Conservation (phyloP, 106 monocot species). For the Cymbidium sinense region DNA sequence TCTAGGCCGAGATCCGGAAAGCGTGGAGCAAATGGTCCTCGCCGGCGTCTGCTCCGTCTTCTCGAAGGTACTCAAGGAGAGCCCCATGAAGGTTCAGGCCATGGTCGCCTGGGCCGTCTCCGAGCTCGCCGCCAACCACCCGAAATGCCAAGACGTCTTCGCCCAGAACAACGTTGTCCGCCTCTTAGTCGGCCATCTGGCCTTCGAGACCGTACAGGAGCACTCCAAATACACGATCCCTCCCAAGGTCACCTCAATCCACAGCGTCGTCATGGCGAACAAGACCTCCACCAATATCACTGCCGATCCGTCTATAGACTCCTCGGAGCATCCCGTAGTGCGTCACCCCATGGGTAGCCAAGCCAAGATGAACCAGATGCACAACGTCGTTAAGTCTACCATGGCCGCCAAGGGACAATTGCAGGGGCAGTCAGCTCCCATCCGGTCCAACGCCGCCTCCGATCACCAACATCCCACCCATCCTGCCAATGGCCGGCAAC, state of each 20-base stretch:
- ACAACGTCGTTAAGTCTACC: slow-evolving; percentile 11
- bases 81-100: slow-evolving; percentile 70
- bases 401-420: neutral
- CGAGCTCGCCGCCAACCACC: slow-evolving; percentile 53
- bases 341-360: slow-evolving; percentile 10
- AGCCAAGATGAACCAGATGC: slow-evolving; percentile 12
- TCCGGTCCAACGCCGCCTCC: neutral
- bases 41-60: slow-evolving; percentile 62
- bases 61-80: slow-evolving; percentile 68
- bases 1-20: slow-evolving; percentile 59
- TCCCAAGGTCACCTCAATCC: slow-evolving; percentile 41
- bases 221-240: slow-evolving; percentile 71
- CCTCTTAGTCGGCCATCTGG: slow-evolving; percentile 76
- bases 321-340: neutral
- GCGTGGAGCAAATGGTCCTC: slow-evolving; percentile 51
- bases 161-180: slow-evolving; percentile 72
- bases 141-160: slow-evolving; percentile 68
- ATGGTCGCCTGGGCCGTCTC: slow-evolving; percentile 63
- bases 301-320: neutral
- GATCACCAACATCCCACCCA: neutral
- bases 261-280: slow-evolving; percentile 43
- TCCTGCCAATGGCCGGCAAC: neutral
- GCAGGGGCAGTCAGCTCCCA: too few relatives aligned
- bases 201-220: slow-evolving; percentile 85
- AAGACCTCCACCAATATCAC: slow-evolving; percentile 8